Percentiles rank a stretch among this genome's conserved stretches.
Conservation (phyloP, 2,329 filamentous ascomycete genomes). For the Penicillium sp. region DNA sequence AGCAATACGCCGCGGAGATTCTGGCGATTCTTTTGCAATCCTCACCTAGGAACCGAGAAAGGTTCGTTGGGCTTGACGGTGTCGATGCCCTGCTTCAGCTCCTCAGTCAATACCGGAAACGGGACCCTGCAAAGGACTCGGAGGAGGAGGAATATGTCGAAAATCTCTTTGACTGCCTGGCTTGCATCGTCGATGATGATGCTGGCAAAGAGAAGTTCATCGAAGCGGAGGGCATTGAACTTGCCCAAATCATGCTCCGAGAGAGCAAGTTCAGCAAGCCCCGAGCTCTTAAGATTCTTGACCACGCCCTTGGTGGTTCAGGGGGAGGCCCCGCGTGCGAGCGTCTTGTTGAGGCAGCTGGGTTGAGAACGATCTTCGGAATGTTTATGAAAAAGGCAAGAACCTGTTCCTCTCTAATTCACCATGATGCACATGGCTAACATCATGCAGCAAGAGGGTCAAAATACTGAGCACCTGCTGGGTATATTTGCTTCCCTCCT, state of each 20-base stretch:
- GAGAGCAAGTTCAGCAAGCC: conserved; percentile 84
- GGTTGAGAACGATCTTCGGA: conserved; percentile 83
- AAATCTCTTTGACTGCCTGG: conserved; percentile 87
- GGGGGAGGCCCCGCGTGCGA: conserved; percentile 70
- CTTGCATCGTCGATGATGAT: conserved; percentile 77
- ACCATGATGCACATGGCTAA: conserved; percentile 24
- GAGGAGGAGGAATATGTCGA: conserved; percentile 95
- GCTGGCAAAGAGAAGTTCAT: conserved; percentile 81
- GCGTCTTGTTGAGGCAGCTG: conserved; percentile 79
- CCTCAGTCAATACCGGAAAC: conserved; percentile 81
- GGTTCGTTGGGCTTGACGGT: conserved; percentile 70
- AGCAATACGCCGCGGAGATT: conserved; percentile 92
- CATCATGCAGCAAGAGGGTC: conserved; percentile 61
- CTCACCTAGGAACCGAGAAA: conserved; percentile 68
- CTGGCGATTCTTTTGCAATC: conserved; percentile 86
- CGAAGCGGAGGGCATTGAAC: conserved; percentile 88
- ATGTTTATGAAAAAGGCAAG: conserved; percentile 79
- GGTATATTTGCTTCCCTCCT: conserved; percentile 85
- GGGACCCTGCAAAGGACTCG: conserved; percentile 81
- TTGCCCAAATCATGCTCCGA: conserved; percentile 88
- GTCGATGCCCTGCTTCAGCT: conserved; percentile 83
- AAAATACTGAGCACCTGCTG: conserved; percentile 77
- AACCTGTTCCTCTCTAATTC: background rate
- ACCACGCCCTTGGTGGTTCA: conserved; percentile 74
- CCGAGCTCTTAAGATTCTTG: conserved; percentile 78